Percentiles rank a stretch among this genome's conserved stretches.
Conservation (phyloP, 140 eudicot species). For the Cichorium intybus region DNA sequence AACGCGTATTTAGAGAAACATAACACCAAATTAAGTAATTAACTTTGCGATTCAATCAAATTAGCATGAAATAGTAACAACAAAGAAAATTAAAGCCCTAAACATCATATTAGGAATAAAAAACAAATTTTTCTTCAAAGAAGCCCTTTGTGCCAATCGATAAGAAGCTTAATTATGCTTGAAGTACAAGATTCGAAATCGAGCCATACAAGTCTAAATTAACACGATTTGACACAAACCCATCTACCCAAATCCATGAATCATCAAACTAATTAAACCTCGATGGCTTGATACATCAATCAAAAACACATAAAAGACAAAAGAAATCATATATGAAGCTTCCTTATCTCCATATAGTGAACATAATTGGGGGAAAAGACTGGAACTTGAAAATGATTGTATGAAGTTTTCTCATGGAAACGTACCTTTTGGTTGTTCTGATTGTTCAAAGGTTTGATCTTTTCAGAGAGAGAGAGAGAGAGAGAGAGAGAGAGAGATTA, state of each 20-base stretch:
- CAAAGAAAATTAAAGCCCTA: slow-evolving; percentile 4
- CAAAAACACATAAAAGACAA: background rate
- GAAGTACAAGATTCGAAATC: background rate
- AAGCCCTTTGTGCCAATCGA: background rate
- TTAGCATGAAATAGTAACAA: background rate
- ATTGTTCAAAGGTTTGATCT: slow-evolving; percentile 1
- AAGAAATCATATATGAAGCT: background rate
- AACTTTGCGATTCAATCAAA: slow-evolving; percentile 1
- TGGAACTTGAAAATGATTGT: background rate
- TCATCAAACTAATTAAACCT: background rate
- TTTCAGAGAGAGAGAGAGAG: background rate
- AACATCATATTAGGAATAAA: background rate
- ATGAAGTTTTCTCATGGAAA: background rate
- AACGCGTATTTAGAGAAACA: background rate
- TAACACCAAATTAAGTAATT: background rate
- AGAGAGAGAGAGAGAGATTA: slow-evolving; percentile 5
- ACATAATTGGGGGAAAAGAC: background rate
- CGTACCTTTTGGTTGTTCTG: slow-evolving; percentile 18
- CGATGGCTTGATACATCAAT: background rate
- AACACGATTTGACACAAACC: background rate
- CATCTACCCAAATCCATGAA: background rate
- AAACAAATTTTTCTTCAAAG: background rate
- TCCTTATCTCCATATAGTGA: too few relatives aligned
- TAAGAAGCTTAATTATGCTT: slow-evolving; percentile 3
- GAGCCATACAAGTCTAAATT: background rate